phyloP scores from a whole-genome alignment of 2,329 filamentous ascomycete species.

The Aspergillus luchuensis region DNA sequence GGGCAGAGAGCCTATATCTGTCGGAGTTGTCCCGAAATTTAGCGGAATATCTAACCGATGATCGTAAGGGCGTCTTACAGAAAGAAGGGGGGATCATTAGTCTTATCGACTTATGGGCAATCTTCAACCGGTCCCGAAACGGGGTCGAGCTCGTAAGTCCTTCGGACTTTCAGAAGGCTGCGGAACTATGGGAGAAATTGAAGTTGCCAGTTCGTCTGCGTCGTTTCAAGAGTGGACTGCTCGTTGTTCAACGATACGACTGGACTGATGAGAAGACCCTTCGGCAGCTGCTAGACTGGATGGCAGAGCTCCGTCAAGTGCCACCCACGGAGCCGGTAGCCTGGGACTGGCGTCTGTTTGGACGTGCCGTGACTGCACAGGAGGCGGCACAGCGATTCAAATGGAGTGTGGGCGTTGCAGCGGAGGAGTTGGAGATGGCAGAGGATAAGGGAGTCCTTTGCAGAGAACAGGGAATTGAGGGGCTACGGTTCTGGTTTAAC shows the following conservation, averaged over 20 bases:
- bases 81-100: conserved; percentile 85
- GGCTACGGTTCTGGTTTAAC: conserved; percentile 92
- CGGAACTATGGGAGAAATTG: conserved; percentile 82
- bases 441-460: conserved; percentile 87
- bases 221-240: conserved; percentile 88
- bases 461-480: conserved; percentile 88
- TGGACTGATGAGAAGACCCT: conserved; percentile 90
- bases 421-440: conserved; percentile 95
- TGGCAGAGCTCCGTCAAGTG: conserved; percentile 69
- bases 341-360: conserved; percentile 79
- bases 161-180: conserved; percentile 86
- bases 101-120: conserved; percentile 87
- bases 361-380: conserved; percentile 83
- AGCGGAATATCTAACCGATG: conserved; percentile 86
- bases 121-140: conserved; percentile 90
- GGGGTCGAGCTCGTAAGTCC: conserved; percentile 94
- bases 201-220: conserved; percentile 83
- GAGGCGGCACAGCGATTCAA: conserved; percentile 88
- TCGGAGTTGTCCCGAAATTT: conserved; percentile 83
- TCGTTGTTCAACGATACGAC: conserved; percentile 87
- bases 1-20: conserved; percentile 81
- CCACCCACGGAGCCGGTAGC: conserved; percentile 64
- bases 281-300: conserved; percentile 72
- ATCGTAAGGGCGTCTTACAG: conserved; percentile 73
- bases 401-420: conserved; percentile 95